A percentile compares a stretch with the other conserved stretches of the same genome.
phyloP scores from a whole-genome alignment of 352 stramenopile genomes.

The Pelagophyceae sp. region DNA sequence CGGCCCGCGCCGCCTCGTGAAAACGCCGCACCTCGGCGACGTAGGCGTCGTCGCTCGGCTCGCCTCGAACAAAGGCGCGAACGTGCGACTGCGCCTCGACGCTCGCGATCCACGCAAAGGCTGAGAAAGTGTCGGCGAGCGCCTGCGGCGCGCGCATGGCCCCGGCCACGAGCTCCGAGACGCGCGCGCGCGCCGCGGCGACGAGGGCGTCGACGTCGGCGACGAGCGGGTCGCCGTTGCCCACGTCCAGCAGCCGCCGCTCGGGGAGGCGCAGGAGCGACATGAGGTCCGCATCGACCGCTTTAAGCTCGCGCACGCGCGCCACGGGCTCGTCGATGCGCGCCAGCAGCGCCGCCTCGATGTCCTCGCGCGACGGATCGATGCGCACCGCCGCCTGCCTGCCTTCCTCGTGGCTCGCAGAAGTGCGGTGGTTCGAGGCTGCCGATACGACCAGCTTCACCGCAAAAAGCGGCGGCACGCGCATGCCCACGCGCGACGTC shows the following conservation, averaged over 20 bases:
- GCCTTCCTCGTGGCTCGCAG: neutral
- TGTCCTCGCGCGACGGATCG: conserved; percentile 52
- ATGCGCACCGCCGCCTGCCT: conserved; percentile 19
- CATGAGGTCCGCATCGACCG: conserved; percentile 77
- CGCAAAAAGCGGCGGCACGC: conserved; percentile 55
- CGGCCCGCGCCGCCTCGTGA: conserved; percentile 52
- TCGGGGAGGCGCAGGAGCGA: conserved; percentile 61
- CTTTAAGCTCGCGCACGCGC: conserved; percentile 63
- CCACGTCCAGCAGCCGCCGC: conserved; percentile 39
- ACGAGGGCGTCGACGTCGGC: conserved; percentile 38
- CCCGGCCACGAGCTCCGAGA: conserved; percentile 48
- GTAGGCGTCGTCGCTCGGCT: conserved; percentile 13
- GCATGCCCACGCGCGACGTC: neutral
- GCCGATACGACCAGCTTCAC: conserved; percentile 50
- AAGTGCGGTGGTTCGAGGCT: neutral
- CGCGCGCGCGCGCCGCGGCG: conserved; percentile 44
- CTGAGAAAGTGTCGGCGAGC: conserved; percentile 57
- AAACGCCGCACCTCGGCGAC: conserved; percentile 62
- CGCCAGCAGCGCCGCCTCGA: conserved; percentile 60
- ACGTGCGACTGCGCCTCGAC: conserved; percentile 68
- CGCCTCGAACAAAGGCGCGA: conserved; percentile 44
- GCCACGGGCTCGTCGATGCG: conserved; percentile 62
- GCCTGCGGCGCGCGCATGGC: conserved; percentile 58
- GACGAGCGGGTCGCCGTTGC: conserved; percentile 23
- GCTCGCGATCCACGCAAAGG: conserved; percentile 65